Conservation (phyloP, 805 yeast genomes). For the Isabelozyma pseudorhagii region DNA sequence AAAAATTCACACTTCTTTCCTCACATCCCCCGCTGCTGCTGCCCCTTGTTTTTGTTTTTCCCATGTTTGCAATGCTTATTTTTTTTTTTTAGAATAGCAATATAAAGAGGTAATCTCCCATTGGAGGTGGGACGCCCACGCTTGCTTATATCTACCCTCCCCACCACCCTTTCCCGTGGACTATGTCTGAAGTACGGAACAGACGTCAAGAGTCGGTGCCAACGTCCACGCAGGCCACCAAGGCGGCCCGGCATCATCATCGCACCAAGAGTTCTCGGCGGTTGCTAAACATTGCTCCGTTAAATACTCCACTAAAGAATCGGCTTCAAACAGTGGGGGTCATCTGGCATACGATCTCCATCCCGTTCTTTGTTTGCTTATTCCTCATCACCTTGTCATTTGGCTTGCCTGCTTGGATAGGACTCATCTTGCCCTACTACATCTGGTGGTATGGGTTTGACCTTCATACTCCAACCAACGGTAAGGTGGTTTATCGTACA, state of each 20-base stretch:
- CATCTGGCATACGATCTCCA: constrained; percentile 70
- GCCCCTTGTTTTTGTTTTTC: not conserved
- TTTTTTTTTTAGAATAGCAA: too few species aligned
- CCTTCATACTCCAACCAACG: constrained; percentile 71
- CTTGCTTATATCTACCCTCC: too few species aligned
- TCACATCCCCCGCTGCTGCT: not conserved
- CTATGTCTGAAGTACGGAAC: not conserved
- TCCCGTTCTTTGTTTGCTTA: constrained; percentile 54
- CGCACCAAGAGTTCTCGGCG: not conserved
- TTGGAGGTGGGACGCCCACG: not conserved
- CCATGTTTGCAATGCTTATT: not conserved
- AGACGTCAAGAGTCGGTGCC: not conserved
- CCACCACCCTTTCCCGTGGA: not conserved
- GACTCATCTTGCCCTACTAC: constrained; percentile 59
- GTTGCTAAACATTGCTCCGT: constrained; percentile 48
- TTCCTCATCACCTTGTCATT: constrained; percentile 47
- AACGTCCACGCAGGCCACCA: not conserved
- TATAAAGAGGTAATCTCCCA: not conserved
- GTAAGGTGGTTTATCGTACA: constrained; percentile 57
- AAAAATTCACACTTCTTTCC: not conserved
- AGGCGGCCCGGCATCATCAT: not conserved
- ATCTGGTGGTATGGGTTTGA: constrained; percentile 52
- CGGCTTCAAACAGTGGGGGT: constrained; percentile 67
- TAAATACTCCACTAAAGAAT: constrained; percentile 50
- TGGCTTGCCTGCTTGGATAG: constrained; percentile 68